These are phyloP conservation scores for Isoetes taiwanensis DNA, from an alignment of 75 land plant genomes.

Conservation along the genomic window DNA sequence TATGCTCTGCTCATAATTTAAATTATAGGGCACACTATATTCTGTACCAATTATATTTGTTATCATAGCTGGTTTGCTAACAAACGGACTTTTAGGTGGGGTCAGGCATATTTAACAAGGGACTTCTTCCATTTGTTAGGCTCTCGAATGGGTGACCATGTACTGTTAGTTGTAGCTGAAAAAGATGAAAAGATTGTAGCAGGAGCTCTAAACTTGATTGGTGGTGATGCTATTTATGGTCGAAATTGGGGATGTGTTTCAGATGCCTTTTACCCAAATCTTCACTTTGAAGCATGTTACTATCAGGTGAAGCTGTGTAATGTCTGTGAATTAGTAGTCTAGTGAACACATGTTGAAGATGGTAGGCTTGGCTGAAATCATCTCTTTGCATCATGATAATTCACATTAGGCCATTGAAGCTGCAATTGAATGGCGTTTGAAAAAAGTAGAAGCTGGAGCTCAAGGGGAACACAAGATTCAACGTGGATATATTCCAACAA, in stretches of 20 bases:
- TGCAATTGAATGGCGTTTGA: constrained; percentile 76
- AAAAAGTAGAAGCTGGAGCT: constrained; percentile 94
- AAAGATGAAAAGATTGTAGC: constrained; percentile 70
- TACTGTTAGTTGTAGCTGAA: constrained; percentile 72
- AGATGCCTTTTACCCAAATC: constrained; percentile 56
- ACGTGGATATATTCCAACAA: constrained; percentile 80
- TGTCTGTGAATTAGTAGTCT: too few species aligned
- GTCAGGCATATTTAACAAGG: constrained; percentile 70
- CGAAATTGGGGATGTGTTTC: constrained; percentile 87
- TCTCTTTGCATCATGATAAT: not conserved
- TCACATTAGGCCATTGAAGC: constrained; percentile 84
- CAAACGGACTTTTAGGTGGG: constrained; percentile 55
- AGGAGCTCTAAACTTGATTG: constrained; percentile 93
- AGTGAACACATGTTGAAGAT: too few species aligned
- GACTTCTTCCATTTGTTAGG: constrained; percentile 85
- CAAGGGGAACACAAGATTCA: constrained; percentile 99
- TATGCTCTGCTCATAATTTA: too few species aligned
- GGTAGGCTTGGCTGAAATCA: too few species aligned
- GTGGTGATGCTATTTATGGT: constrained; percentile 88
- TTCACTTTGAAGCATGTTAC: constrained; percentile 98
- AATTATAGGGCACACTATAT: too few species aligned
- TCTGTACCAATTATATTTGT: too few species aligned
- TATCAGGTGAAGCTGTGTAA: too few species aligned
- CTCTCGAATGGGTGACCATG: constrained; percentile 78
- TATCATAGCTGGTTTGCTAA: not conserved